These are phyloP conservation scores for Spathaspora boniae DNA, from an alignment of 805 yeast genomes.

Conservation along the genomic window DNA sequence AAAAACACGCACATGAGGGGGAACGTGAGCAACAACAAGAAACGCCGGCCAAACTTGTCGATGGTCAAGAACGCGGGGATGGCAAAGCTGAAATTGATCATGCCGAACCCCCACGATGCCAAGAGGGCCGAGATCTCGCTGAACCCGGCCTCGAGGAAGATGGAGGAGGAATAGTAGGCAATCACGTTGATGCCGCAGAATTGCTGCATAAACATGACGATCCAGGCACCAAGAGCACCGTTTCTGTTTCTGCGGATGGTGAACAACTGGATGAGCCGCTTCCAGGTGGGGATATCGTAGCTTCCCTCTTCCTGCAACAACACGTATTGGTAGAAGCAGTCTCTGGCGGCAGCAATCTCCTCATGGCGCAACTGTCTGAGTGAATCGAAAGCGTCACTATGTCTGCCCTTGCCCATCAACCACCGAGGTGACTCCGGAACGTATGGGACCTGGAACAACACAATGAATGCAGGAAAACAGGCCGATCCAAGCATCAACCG, in stretches of 20 bases:
- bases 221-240: conserved; percentile 75
- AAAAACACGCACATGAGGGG: conserved; percentile 62
- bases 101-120: conserved; percentile 87
- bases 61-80: conserved; percentile 79
- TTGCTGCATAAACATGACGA: conserved; percentile 87
- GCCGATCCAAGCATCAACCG: conserved; percentile 65
- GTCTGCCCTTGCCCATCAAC: conserved; percentile 53
- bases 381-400: conserved; percentile 48
- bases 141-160: conserved; percentile 67
- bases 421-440: conserved; percentile 73
- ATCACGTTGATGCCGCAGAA: conserved; percentile 88
- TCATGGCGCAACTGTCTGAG: conserved; percentile 44
- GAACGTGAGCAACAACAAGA: conserved; percentile 54
- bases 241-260: conserved; percentile 78
- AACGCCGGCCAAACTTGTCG: conserved; percentile 73
- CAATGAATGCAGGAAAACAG: conserved; percentile 53
- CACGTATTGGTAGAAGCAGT: conserved; percentile 55
- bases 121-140: conserved; percentile 58
- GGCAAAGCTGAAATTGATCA: conserved; percentile 76
- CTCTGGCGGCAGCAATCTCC: conserved; percentile 59
- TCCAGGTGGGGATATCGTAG: conserved; percentile 41
- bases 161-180: conserved; percentile 79
- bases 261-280: conserved; percentile 55
- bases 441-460: conserved; percentile 46
- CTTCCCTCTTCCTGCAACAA: conserved; percentile 64